Conservation (phyloP, 2,329 filamentous ascomycete species). For the Sporothrix euskadiensis region DNA sequence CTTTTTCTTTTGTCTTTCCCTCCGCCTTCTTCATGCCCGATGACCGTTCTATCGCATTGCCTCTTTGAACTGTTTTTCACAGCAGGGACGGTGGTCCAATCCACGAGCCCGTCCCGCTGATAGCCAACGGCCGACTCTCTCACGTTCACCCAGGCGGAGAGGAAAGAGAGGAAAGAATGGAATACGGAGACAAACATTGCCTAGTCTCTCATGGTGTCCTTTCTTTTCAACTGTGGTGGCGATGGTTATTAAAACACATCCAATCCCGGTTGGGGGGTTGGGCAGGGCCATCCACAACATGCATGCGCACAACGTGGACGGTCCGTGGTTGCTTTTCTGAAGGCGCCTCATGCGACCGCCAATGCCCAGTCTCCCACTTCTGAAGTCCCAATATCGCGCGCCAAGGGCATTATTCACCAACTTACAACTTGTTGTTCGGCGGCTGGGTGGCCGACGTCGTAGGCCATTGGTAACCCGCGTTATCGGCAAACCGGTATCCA, state of each 20-base stretch:
- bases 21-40: not conserved
- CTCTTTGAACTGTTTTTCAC: slow-evolving; percentile 9
- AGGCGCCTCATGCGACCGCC: not conserved
- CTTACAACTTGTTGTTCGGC: slow-evolving; percentile 76
- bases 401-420: slow-evolving; percentile 34
- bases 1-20: not conserved
- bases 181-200: not conserved
- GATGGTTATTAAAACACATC: slow-evolving; percentile 25
- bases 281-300: not conserved
- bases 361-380: not conserved
- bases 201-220: not conserved
- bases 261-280: not conserved
- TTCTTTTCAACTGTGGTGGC: slow-evolving; percentile 25
- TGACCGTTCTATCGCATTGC: not conserved
- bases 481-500: slow-evolving; percentile 98
- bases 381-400: slow-evolving; percentile 1
- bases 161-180: not conserved
- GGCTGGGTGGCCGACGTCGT: slow-evolving; percentile 64
- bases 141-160: not conserved
- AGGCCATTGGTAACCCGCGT: slow-evolving; percentile 93
- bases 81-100: not conserved
- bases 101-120: not conserved
- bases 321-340: not conserved
- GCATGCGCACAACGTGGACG: slow-evolving; percentile 5
- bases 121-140: not conserved